phyloP scores from a whole-genome alignment of 2,329 filamentous ascomycete species.

The Westerdykella sp. region DNA sequence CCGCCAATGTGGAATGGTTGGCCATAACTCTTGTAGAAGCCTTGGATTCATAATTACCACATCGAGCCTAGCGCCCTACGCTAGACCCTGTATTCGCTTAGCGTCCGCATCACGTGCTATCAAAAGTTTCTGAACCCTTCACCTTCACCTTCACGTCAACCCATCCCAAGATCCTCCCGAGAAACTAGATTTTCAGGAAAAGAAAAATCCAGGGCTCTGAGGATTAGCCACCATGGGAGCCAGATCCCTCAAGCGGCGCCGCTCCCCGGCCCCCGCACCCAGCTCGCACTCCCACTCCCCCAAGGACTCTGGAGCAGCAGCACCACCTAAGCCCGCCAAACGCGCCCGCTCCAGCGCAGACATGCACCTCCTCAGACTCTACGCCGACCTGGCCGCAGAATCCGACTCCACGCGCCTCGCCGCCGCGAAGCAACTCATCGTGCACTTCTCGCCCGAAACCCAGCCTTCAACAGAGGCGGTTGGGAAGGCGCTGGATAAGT shows the following conservation, averaged over 20 bases:
- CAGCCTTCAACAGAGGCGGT: constrained; percentile 34
- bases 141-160: not conserved
- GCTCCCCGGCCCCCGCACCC: constrained; percentile 1
- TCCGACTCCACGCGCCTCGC: constrained; percentile 39
- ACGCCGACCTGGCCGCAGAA: constrained; percentile 44
- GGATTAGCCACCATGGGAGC: constrained; percentile 15
- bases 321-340: constrained; percentile 14
- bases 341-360: constrained; percentile 24
- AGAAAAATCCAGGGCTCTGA: not conserved
- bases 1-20: too few species aligned
- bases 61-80: not conserved
- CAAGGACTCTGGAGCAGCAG: constrained; percentile 14
- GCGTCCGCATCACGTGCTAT: not conserved
- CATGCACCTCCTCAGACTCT: constrained; percentile 41
- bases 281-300: not conserved
- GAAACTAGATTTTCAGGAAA: too few species aligned
- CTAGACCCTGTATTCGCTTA: not conserved
- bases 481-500: constrained; percentile 38
- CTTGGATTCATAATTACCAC: not conserved
- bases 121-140: not conserved
- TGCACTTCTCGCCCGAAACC: constrained; percentile 36
- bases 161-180: not conserved
- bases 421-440: constrained; percentile 42
- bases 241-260: constrained; percentile 24
- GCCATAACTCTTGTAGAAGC: too few species aligned